These are phyloP conservation scores for Colletotrichum liriopes DNA, from an alignment of 2,329 filamentous ascomycete genomes.

Conservation along the genomic window DNA sequence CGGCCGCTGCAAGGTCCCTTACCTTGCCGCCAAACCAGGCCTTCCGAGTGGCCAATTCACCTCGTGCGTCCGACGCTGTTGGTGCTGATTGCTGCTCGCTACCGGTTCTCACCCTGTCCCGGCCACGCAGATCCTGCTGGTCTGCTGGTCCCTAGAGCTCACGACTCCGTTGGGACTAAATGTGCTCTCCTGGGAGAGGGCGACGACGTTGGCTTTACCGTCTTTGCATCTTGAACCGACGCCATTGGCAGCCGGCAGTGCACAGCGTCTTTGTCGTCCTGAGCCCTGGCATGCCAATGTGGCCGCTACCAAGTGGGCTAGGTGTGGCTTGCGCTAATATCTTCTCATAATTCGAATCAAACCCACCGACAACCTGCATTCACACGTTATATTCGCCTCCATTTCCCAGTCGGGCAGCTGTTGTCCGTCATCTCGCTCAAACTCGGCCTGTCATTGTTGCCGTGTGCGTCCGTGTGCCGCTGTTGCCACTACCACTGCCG, in stretches of 20 bases:
- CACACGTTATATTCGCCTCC: constrained; percentile 30
- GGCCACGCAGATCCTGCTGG: constrained; percentile 18
- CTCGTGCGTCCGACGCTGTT: neutral
- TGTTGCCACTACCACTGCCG: too few relatives aligned
- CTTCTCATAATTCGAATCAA: constrained; percentile 23
- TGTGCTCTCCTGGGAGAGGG: neutral
- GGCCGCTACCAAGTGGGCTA: constrained; percentile 15
- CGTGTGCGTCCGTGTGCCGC: constrained; percentile 1
- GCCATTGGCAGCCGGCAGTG: neutral
- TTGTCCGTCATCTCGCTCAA: constrained; percentile 12
- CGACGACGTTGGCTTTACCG: neutral
- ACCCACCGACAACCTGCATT: constrained; percentile 21
- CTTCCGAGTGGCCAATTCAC: constrained; percentile 20
- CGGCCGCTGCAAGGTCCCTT: constrained; percentile 25
- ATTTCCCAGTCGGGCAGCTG: constrained; percentile 32
- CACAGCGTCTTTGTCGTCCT: neutral
- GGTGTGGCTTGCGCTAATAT: constrained; percentile 31
- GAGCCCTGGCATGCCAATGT: neutral
- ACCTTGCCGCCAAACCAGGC: constrained; percentile 24
- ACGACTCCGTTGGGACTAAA: constrained; percentile 1
- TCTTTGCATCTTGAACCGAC: neutral
- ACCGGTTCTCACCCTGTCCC: constrained; percentile 10
- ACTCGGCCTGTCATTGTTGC: constrained; percentile 9
- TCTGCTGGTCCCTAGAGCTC: neutral
- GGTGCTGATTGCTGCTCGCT: constrained; percentile 10